Base-by-base conservation (phyloP, 1,139 yeast species). In the Blastobotrys apis region DNA sequence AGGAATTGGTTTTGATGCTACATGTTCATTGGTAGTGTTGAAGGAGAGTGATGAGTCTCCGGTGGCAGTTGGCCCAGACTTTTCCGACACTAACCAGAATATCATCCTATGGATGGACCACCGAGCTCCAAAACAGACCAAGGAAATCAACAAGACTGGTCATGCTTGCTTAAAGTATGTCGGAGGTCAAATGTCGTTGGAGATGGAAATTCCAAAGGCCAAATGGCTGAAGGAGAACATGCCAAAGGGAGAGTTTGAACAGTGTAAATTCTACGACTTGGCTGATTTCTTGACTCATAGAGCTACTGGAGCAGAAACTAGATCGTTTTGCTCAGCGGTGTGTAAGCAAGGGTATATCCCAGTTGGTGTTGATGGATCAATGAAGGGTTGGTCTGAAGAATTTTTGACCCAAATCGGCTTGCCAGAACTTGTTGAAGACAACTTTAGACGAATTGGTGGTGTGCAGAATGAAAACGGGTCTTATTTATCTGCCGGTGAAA, bases 21-120 rank as follows among this genome's bases (percentile, higher is more conserved):
- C 98, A 21, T 92, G 98, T 65, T 92, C 97, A 1, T 72, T 92
- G 50, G 96, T 88, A 20, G 96, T 81, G 1, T 70, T 90, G 37
- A 73, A 80, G 47, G 85, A 83, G 53, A 64, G 71, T 17, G 70
- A 75, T 33, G 88, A 84, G 58, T 64, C 71, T 39, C 95, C 95
- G 3, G 75, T 85, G 37, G 87, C 84, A 0, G 97, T 90, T 13
- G 98, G 98, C 12, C 98, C 98, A 1, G 86, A 90, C 60, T 92
- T 86, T 63, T 54, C 67, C 33, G 81, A 86, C 58, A 56, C 70
- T 33, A 75, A 75, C 52, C 95, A 90, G 61, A 88, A 92, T 65
- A 82, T 92, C 58, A 80, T 92, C 43, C 69, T 92, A 48, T 92
- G 98, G 97, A 90, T 92, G 97, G 98, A 92, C 67, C 98, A 92